Evolutionary conservation across 31 red algal genomes (phyloP).

Genomic region (Odonthalia washingtoniensis): DNA sequence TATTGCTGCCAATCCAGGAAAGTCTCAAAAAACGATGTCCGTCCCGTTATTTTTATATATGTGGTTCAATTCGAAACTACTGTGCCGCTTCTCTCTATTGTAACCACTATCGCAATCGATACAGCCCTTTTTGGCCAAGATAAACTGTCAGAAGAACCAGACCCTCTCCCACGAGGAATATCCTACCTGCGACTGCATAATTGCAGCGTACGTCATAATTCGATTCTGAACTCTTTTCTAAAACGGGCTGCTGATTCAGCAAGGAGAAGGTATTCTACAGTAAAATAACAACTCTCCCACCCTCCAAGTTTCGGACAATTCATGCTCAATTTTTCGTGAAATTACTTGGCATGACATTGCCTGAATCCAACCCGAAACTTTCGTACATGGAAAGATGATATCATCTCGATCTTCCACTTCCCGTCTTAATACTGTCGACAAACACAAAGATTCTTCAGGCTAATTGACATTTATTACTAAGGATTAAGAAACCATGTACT

Average conservation of each 20-base stretch:
- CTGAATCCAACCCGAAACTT: neutral
- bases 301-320: conserved; percentile 31
- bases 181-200: conserved; percentile 33
- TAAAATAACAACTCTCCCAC: neutral
- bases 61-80: no score
- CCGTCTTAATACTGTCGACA: neutral
- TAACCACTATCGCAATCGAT: no score
- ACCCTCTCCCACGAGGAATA: no score
- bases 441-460: neutral
- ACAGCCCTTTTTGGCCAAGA: no score
- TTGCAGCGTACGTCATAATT: conserved; percentile 46
- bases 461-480: neutral
- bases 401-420: neutral
- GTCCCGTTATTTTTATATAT: no score
- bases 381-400: neutral
- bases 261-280: conserved; percentile 33
- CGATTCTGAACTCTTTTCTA: conserved; percentile 49
- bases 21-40: no score
- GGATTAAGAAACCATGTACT: neutral
- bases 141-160: no score
- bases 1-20: no score
- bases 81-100: no score
- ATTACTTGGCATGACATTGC: neutral
- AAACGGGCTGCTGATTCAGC: conserved; percentile 60
- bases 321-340: conserved; percentile 47